Conservation (phyloP, 1,139 yeast species). For the Pichia inconspicua region DNA sequence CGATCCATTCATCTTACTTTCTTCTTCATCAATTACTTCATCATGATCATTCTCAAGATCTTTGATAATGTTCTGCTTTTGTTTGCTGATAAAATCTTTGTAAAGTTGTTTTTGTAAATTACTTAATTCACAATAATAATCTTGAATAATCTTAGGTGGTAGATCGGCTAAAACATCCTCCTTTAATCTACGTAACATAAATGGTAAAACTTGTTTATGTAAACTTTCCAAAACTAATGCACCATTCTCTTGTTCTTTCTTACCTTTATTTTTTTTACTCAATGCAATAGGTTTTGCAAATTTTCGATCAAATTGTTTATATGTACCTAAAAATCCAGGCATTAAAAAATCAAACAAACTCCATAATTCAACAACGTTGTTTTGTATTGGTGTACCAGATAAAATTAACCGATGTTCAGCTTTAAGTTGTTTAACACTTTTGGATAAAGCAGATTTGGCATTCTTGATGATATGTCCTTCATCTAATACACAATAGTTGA, state of each 20-base stretch:
- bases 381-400: slow-evolving; percentile 97
- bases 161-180: slow-evolving; percentile 94
- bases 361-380: slow-evolving; percentile 94
- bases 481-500: slow-evolving; percentile 91
- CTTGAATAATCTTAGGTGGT: slow-evolving; percentile 98
- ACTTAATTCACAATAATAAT: slow-evolving; percentile 91
- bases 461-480: slow-evolving; percentile 98
- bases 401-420: slow-evolving; percentile 88
- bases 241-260: slow-evolving; percentile 95
- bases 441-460: slow-evolving; percentile 78
- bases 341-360: slow-evolving; percentile 92
- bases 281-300: slow-evolving; percentile 97
- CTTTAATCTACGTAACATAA: slow-evolving; percentile 88
- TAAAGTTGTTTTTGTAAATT: slow-evolving; percentile 83
- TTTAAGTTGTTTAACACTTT: slow-evolving; percentile 70
- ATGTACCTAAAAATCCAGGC: slow-evolving; percentile 98
- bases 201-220: slow-evolving; percentile 94
- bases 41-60: slow-evolving; percentile 45
- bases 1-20: slow-evolving; percentile 31
- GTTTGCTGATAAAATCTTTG: slow-evolving; percentile 85
- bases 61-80: slow-evolving; percentile 59
- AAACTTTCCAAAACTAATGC: slow-evolving; percentile 92
- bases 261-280: slow-evolving; percentile 82
- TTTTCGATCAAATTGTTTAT: slow-evolving; percentile 86
- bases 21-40: slow-evolving; percentile 36